Conservation (phyloP, 164 flowering plant genomes). For the Vitis rupestris region DNA sequence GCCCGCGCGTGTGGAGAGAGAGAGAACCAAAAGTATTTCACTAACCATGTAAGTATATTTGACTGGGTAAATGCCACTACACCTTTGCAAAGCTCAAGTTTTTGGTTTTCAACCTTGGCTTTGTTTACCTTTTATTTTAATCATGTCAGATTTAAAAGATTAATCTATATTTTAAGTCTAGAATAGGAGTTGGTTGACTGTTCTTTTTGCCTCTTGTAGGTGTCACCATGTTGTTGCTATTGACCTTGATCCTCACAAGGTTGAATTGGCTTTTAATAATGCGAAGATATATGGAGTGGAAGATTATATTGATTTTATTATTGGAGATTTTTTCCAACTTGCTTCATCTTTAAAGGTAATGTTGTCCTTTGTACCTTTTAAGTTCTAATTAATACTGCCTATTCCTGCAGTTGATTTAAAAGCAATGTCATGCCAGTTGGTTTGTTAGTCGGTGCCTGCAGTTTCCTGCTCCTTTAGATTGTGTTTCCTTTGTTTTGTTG, state of each 20-base stretch:
- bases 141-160: too few relatives aligned
- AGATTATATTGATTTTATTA: constrained; percentile 51
- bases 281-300: constrained; percentile 65
- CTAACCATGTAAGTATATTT: too few relatives aligned
- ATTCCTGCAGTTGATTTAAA: too few relatives aligned
- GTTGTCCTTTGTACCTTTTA: background rate
- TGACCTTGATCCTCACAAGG: constrained; percentile 53
- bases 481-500: background rate
- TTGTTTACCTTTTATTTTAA: too few relatives aligned
- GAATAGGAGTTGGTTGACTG: constrained; percentile 2
- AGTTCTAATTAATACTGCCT: too few relatives aligned
- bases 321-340: constrained; percentile 64
- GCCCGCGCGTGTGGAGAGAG: too few relatives aligned
- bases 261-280: constrained; percentile 44
- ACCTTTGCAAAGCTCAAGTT: too few relatives aligned
- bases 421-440: too few relatives aligned
- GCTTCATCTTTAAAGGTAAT: constrained; percentile 58
- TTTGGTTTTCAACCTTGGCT: too few relatives aligned
- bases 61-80: too few relatives aligned
- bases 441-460: background rate
- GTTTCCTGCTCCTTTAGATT: background rate
- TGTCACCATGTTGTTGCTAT: constrained; percentile 51
- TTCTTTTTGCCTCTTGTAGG: constrained; percentile 23
- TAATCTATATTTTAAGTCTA: background rate
- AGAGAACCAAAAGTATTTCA: too few relatives aligned